Base-by-base conservation (phyloP, 352 stramenopile species). In the Pythium myriotylum region DNA sequence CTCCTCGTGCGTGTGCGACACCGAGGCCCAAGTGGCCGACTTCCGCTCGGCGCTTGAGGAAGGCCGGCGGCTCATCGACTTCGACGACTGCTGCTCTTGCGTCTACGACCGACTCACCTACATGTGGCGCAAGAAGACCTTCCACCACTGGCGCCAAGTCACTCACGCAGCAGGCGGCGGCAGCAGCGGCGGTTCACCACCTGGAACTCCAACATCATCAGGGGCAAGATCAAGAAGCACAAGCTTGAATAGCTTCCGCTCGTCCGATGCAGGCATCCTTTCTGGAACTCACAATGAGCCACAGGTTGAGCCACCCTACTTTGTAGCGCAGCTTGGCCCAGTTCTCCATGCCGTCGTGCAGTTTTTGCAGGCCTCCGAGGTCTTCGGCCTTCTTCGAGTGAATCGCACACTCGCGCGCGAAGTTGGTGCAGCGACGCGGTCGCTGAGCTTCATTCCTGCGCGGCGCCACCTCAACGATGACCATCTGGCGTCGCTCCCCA, bases 91-190 rank as follows among this genome's bases (percentile, higher is more conserved):
- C 73, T 91, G 79, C 55, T 71, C 79, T 17, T 91, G 82, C 43
- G 67, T 86, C 7, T 84, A 89, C 58, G 76, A 89, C 60, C 79
- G 82, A 8, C 64, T 89, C 46, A 86, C 74, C 33, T 88, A 89
- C 59, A 82, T 89, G 74, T 84, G 78, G 70, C 77, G 80, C 57
- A 91, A 91, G 71, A 88, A 89, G 66, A 86, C 73, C 2, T 91
- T 91, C 57, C 74, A 89, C 58, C 79, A 85, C 61, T 91, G 79
- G 82, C 72, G 77, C 17, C 74, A 88, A 53, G 64, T 67, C 2
- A 73, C 82, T 32, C 69, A 56, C 48, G 58, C 52, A 48, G 66
- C 32, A 42, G 49, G 20, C 26, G 48, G 41, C 47, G 37, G 42
- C 19, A 19, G 33, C n/a, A 45, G 16, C 13, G 48, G 51, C 41